phyloP scores from a whole-genome alignment of 1,284 basidiomycete species.

The Sporisorium reilianum region DNA sequence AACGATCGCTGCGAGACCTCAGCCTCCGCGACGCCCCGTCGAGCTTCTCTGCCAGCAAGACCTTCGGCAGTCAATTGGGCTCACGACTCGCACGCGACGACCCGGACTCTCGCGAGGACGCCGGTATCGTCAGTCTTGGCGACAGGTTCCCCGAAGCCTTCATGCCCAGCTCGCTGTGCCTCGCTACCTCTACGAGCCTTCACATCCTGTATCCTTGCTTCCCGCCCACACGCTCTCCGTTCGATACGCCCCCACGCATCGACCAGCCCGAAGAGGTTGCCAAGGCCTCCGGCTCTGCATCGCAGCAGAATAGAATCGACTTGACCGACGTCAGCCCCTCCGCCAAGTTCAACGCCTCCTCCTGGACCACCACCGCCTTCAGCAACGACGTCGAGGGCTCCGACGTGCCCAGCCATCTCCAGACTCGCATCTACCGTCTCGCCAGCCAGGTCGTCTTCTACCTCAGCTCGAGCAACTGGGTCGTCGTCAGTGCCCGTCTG shows the following conservation, averaged over 20 bases:
- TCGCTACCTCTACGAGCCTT: conserved; percentile 53
- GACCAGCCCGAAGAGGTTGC: conserved; percentile 12
- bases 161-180: conserved; percentile 51
- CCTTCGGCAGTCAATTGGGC: conserved; percentile 22
- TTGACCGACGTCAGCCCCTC: conserved; percentile 3
- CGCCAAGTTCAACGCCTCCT: conserved; percentile 50
- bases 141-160: conserved; percentile 47
- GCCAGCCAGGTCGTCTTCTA: conserved; percentile 84
- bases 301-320: neutral
- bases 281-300: conserved; percentile 7
- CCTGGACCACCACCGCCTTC: conserved; percentile 44
- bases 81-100: conserved; percentile 35
- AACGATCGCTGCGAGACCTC: conserved; percentile 49
- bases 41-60: conserved; percentile 33
- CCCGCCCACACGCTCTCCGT: conserved; percentile 54
- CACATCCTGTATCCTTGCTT: conserved; percentile 61
- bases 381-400: conserved; percentile 38
- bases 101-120: conserved; percentile 34
- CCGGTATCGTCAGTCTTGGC: neutral
- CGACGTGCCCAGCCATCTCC: conserved; percentile 42
- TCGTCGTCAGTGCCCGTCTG: conserved; percentile 80
- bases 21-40: conserved; percentile 36
- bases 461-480: conserved; percentile 91
- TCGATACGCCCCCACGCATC: conserved; percentile 30
- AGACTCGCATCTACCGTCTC: conserved; percentile 69